Evolutionary conservation across 106 monocot genomes (phyloP), one percentile per base, ranked within the genome.

Genomic region (Dioscorea zingiberensis): DNA sequence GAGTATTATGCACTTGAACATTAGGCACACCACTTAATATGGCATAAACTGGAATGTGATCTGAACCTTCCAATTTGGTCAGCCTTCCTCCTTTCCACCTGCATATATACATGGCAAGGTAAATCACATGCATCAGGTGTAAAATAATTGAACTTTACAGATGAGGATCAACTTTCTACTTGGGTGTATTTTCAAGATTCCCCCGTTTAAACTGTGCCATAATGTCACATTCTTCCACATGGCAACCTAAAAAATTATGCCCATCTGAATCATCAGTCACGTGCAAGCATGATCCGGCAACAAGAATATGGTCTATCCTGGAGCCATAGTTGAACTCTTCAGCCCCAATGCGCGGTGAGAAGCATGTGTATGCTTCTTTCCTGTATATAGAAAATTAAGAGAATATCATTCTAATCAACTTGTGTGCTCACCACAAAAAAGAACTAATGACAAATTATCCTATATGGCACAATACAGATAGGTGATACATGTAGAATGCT

Each of bases 271-370:
- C 58, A 76, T 71, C 22, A 51, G 65, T 57, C 55, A 71, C 45
- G 81, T 98, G 98, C 62, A 98, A 70, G 75, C 98, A 98, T 44
- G 69, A 55, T 51, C 92, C 98, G 68, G 88, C 72, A 69, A 87
- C 72, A 49, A 98, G 80, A 65, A 98, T 93, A 77, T 86, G 98
- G 64, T 98, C 98, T 63, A 98, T 98, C 77, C 98, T 79, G 55
- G 89, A 82, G 56, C 92, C 98, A 69, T 89, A 98, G 64, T 98
- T 98, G 73, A 84, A 98, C 64, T 84, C 93, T 81, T 98, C 98
- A 65, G 84, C 92, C 66, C 98, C 93, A 80, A 78, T 62, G 25
- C 60, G 44, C 65, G 72, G 79, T 18, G 84, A 66, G 71, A 89
- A 98, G 57, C 88, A 92, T 45, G 92, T 92, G 45, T 89, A 98